Evolutionary conservation across 306 rosid genomes (phyloP).

Genomic region (Lathyrus tuberosus): DNA sequence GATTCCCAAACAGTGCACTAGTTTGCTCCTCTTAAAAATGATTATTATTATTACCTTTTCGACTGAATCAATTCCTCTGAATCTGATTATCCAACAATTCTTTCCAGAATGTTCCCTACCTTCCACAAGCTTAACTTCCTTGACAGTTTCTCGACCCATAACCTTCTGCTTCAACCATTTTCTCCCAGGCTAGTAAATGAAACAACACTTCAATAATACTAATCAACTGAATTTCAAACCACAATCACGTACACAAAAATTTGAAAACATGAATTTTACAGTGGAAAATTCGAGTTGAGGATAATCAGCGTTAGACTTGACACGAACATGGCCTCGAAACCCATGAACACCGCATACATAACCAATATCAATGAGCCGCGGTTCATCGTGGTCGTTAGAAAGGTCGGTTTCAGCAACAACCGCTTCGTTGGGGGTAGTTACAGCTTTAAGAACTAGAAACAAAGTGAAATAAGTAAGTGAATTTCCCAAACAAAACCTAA

Average conservation of each 20-base stretch:
- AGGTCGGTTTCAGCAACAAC: slow-evolving; percentile 42
- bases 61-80: slow-evolving; percentile 66
- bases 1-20: not conserved
- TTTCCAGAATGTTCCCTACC: slow-evolving; percentile 87
- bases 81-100: slow-evolving; percentile 82
- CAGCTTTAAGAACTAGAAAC: slow-evolving; percentile 40
- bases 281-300: slow-evolving; percentile 79
- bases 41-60: slow-evolving; percentile 56
- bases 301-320: slow-evolving; percentile 73
- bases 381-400: slow-evolving; percentile 30
- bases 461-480: slow-evolving; percentile 14
- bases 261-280: slow-evolving; percentile 41
- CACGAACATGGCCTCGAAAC: slow-evolving; percentile 77
- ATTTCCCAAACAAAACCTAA: not conserved
- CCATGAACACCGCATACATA: slow-evolving; percentile 78
- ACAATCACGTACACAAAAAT: not conserved
- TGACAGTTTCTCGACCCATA: slow-evolving; percentile 59
- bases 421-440: slow-evolving; percentile 48
- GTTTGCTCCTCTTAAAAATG: not conserved
- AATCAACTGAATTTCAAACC: not conserved
- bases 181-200: slow-evolving; percentile 70
- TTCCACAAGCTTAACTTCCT: slow-evolving; percentile 74
- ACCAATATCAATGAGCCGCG: slow-evolving; percentile 68
- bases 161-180: slow-evolving; percentile 79
- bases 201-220: slow-evolving; percentile 9